Conservation (phyloP, 2,329 filamentous ascomycete species). For the Xylaria multiplex region DNA sequence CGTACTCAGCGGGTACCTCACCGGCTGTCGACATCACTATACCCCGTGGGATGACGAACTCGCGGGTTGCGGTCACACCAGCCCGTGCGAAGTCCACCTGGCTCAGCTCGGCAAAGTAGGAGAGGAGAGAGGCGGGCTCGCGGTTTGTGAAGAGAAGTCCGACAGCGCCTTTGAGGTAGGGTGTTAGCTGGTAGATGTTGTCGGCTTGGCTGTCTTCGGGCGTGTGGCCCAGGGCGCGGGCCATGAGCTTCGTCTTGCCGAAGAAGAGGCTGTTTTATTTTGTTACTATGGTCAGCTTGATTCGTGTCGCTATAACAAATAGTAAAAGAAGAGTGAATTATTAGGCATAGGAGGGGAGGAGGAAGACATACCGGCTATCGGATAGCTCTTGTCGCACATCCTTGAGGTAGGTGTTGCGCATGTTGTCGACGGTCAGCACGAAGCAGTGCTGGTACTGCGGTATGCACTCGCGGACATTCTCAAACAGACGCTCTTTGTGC, state of each 20-base stretch:
- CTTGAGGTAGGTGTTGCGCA: slow-evolving; percentile 97
- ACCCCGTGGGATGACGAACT: slow-evolving; percentile 85
- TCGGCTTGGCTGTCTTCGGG: slow-evolving; percentile 82
- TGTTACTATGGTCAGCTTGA: not conserved
- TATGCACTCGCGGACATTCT: slow-evolving; percentile 85
- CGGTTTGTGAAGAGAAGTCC: slow-evolving; percentile 92
- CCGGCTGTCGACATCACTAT: slow-evolving; percentile 82
- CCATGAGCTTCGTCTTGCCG: slow-evolving; percentile 99
- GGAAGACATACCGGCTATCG: slow-evolving; percentile 76
- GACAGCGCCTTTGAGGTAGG: slow-evolving; percentile 81
- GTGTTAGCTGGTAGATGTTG: slow-evolving; percentile 75
- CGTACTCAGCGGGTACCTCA: slow-evolving; percentile 80
- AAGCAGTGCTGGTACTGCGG: slow-evolving; percentile 91
- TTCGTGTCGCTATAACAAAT: too few species aligned
- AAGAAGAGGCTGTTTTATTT: slow-evolving; percentile 80
- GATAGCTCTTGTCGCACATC: slow-evolving; percentile 84
- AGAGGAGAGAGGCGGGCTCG: slow-evolving; percentile 69
- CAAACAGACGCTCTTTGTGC: slow-evolving; percentile 88
- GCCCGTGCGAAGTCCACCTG: slow-evolving; percentile 92
- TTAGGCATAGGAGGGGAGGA: not conserved
- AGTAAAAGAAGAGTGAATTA: too few species aligned
- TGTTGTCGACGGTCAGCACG: slow-evolving; percentile 94
- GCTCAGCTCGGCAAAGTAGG: slow-evolving; percentile 77
- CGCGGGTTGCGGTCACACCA: slow-evolving; percentile 77
- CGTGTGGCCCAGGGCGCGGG: slow-evolving; percentile 85